Base-by-base conservation (phyloP, 148 eudicot species). In the Amaranthus palmeri region DNA sequence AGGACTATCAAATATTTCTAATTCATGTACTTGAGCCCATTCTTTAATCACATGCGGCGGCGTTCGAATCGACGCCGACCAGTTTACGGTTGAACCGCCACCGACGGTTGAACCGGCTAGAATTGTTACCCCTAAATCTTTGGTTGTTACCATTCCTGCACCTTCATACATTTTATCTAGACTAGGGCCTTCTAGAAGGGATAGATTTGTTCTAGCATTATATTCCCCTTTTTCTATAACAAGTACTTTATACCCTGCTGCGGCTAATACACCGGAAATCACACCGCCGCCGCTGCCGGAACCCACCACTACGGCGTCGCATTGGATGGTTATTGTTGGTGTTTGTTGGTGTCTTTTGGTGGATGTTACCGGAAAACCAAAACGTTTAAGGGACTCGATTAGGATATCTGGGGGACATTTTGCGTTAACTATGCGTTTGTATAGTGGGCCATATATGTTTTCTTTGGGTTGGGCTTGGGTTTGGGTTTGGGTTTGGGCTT, bases 211-310 rank as follows among this genome's bases (percentile, higher is more conserved):
- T 43, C 92, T 81, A 40, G 93, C 87, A 25, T 14, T 5, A 42
- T 87, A 91, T 4, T 78, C 80, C 10, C 97, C 97, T 76, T 91
- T 86, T 44, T 91, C 97, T 8, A 91, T 2, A 49, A 91, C 93
- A n/a, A 89, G 43, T 3, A 91, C 97, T 81, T 87, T 87, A 78
- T 87, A 85, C 4, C 93, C 97, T 0, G 93, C 87, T 44, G 85
- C 72, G 3, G 97, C 91, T 41, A 91, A 78, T 42, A 85, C 81
- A 4, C 97, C 97, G 0, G 92, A 93, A 4, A 82, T 81, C 2
- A 91, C 86, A 0, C 97, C 91, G 0, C 93, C 97, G 0, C 97
- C 97, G 0, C 88, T 84, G 46, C 97, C 97, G 0, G 97, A 88
- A 2, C 97, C 97, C 0, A 91, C 83, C 8, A 91, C 88, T 0